Evolutionary conservation across 805 yeast species (phyloP).

Genomic region (Metschnikowia peoriensis): DNA sequence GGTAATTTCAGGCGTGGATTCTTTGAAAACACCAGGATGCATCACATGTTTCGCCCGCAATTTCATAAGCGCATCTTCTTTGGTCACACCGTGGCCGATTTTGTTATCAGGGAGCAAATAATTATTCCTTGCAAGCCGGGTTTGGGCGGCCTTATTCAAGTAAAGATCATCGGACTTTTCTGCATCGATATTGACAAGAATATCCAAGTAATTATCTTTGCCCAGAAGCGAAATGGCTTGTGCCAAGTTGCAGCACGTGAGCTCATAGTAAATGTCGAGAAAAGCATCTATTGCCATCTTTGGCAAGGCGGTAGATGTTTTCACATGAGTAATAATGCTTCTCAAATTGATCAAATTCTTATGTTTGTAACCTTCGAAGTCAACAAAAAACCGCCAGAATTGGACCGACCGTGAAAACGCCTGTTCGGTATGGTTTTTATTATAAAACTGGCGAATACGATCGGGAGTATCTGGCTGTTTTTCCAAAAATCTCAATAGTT

Average conservation of each 20-base stretch:
- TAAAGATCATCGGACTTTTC: constrained; percentile 28
- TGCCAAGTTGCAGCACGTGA: constrained; percentile 21
- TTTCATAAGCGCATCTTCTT: constrained; percentile 23
- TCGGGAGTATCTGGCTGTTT: constrained; percentile 21
- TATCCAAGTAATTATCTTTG: constrained; percentile 15
- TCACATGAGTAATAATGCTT: constrained; percentile 45
- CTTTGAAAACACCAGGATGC: constrained; percentile 37
- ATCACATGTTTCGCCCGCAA: constrained; percentile 23
- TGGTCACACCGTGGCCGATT: constrained; percentile 1
- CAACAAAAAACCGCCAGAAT: constrained; percentile 60
- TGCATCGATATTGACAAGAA: constrained; percentile 17
- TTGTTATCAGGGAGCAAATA: constrained; percentile 13
- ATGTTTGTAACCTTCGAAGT: constrained; percentile 45
- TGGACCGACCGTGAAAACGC: constrained; percentile 39
- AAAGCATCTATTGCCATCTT: constrained; percentile 46
- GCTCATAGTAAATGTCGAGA: constrained; percentile 25
- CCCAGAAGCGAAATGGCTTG: constrained; percentile 16
- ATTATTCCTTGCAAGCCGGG: constrained; percentile 23
- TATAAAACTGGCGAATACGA: constrained; percentile 28
- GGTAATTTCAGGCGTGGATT: constrained; percentile 35
- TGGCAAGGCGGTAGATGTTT: constrained; percentile 47
- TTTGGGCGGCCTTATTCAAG: constrained; percentile 25
- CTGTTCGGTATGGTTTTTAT: constrained; percentile 24
- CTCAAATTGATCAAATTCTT: constrained; percentile 46
- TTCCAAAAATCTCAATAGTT: constrained; percentile 32